phyloP scores from a whole-genome alignment of 2,329 filamentous ascomycete species.

The Claviceps fusiformis region DNA sequence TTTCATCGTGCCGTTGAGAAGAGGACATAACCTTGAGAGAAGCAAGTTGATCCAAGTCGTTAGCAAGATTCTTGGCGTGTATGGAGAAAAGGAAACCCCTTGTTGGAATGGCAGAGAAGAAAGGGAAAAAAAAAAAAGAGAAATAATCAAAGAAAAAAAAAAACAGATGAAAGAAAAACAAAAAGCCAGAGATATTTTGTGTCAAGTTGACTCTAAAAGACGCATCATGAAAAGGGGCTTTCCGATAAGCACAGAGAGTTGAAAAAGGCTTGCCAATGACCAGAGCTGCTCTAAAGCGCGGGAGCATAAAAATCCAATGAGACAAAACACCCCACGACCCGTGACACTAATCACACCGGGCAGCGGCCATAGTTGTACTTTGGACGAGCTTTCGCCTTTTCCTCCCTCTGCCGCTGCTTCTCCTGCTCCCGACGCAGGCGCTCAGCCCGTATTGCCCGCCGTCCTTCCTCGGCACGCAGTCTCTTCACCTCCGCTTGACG shows the following conservation, averaged over 20 bases:
- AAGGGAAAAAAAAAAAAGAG: neutral
- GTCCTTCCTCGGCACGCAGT: conserved; percentile 8
- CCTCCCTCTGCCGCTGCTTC: conserved; percentile 7
- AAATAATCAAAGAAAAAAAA: too few relatives aligned
- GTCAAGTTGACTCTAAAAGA: too few relatives aligned
- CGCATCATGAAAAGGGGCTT: too few relatives aligned
- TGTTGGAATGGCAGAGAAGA: neutral
- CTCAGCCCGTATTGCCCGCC: conserved; percentile 3
- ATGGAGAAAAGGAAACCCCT: too few relatives aligned
- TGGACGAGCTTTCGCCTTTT: conserved; percentile 10
- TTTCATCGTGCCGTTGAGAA: conserved; percentile 74
- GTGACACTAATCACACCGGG: conserved; percentile 10
- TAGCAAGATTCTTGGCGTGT: conserved; percentile 5
- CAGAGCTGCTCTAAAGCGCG: too few relatives aligned
- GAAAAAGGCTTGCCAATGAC: too few relatives aligned
- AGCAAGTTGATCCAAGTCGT: neutral
- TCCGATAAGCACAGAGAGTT: too few relatives aligned
- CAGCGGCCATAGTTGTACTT: conserved; percentile 11
- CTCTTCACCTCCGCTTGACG: conserved; percentile 9
- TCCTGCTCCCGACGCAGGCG: conserved; percentile 7
- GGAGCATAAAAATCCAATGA: too few relatives aligned
- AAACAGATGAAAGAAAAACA: neutral
- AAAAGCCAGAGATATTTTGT: too few relatives aligned
- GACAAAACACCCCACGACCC: neutral
- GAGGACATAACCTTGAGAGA: conserved; percentile 55